Evolutionary conservation across 2,329 filamentous ascomycete genomes (phyloP), one percentile per base, ranked within the genome.

Genomic region (Monosporascus sp.): DNA sequence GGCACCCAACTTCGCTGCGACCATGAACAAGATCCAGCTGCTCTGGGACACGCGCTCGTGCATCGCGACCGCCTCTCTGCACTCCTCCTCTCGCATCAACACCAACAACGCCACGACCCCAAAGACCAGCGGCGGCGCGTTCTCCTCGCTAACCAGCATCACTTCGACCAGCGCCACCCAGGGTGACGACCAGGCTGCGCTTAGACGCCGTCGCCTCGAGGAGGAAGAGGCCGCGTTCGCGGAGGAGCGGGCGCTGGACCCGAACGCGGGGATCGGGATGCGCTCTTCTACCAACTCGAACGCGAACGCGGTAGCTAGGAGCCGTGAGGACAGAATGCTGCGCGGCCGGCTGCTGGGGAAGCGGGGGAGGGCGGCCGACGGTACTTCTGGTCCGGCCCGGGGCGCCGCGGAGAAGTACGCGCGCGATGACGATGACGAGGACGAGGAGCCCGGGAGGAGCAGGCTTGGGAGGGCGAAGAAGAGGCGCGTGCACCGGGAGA

Each of bases 391-490:
- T 22, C 18, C 17, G 38, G 18, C 17, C 17, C 38, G 38, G 18
- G 38, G 38, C 17, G 17, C 17, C 17, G 38, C 57, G 48, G 54
- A 38, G 20, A 37, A 46, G 44, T 50, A 58, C 50, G 51, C 45
- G 53, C 52, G 57, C 31, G 50, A 37, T 18, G 55, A 53, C 38
- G 56, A 61, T 15, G 60, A 60, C 35, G 64, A 60, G 25, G 65
- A 68, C 31, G 64, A 67, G 44, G 66, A 68, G 51, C 51, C 60
- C 5, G 66, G 67, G 25, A 63, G 67, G 47, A 61, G 66, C 52
- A 65, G 60, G 35, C 55, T 68, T 6, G 67, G 65, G 8, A 53
- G 66, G 46, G 60, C 57, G n/a, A 69, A 66, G 60, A 66, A 60
- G 54, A 47, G 17, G 55, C 41, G 22, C 6, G 43, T 18, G 22